These are phyloP conservation scores for Phytophthora pini DNA, from an alignment of 352 stramenopile genomes.

Conservation along the genomic window DNA sequence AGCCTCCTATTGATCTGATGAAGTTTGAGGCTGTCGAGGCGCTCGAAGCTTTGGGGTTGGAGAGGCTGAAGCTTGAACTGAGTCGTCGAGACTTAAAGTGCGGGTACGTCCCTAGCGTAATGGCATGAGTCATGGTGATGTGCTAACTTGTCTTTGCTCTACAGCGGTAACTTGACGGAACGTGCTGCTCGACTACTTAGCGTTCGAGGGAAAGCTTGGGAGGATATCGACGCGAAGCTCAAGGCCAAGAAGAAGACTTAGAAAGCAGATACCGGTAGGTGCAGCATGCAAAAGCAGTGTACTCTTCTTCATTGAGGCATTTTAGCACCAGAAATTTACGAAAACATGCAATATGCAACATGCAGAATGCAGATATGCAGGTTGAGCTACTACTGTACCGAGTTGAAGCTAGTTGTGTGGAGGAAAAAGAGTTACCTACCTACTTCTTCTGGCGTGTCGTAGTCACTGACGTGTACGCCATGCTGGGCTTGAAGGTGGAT, in stretches of 20 bases:
- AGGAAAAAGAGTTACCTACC: too few species aligned
- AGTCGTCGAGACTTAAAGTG: conserved; percentile 95
- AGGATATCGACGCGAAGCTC: conserved; percentile 90
- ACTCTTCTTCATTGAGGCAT: conserved; percentile 34
- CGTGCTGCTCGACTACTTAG: conserved; percentile 92
- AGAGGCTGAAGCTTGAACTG: conserved; percentile 94
- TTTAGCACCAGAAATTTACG: conserved; percentile 30
- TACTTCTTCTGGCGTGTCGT: conserved; percentile 49
- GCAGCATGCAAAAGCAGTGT: conserved; percentile 16
- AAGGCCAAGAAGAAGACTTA: conserved; percentile 58
- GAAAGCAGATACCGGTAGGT: not conserved
- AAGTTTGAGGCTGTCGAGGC: conserved; percentile 61
- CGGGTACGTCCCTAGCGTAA: conserved; percentile 66
- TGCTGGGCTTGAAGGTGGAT: conserved; percentile 78
- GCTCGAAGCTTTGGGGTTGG: conserved; percentile 90
- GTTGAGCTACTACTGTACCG: conserved; percentile 39
- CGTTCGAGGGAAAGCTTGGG: conserved; percentile 91
- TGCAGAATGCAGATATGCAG: conserved; percentile 24
- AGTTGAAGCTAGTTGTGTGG: conserved; percentile 22
- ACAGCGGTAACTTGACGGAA: conserved; percentile 90
- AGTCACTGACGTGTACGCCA: conserved; percentile 79
- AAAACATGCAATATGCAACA: conserved; percentile 26
- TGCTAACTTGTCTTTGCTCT: conserved; percentile 9
- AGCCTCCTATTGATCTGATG: conserved; percentile 53
- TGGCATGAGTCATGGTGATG: not conserved